Evolutionary conservation across 306 rosid genomes (phyloP).

Genomic region (Vicia sativa): DNA sequence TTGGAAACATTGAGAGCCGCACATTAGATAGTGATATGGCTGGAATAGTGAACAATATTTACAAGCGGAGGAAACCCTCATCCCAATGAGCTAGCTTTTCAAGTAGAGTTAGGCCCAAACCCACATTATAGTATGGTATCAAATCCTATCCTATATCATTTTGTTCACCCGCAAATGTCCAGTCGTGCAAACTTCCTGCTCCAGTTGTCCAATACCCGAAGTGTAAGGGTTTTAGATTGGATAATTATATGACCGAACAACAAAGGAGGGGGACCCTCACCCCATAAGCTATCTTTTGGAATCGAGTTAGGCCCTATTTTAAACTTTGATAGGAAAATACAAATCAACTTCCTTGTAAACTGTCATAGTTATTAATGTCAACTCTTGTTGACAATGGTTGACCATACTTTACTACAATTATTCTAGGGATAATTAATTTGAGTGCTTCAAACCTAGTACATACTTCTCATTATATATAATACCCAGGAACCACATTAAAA

Average conservation of each 20-base stretch:
- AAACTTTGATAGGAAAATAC: background rate
- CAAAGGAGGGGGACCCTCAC: background rate
- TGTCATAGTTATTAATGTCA: conserved; percentile 7
- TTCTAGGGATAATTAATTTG: too few relatives aligned
- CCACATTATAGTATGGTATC: background rate
- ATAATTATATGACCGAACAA: background rate
- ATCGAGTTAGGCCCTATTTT: background rate
- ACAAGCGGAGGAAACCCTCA: background rate
- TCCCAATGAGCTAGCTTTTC: background rate
- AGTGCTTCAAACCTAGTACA: too few relatives aligned
- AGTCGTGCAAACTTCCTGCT: background rate
- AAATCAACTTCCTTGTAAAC: conserved; percentile 3
- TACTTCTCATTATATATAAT: too few relatives aligned
- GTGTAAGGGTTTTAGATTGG: background rate
- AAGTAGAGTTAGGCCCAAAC: background rate
- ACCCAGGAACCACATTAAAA: too few relatives aligned
- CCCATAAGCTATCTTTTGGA: background rate
- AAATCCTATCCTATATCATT: background rate
- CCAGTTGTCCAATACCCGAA: background rate
- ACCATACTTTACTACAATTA: background rate
- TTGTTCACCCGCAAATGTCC: background rate
- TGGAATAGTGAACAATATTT: background rate
- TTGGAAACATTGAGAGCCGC: conserved; percentile 12
- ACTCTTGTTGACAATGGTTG: conserved; percentile 16
- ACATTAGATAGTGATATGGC: background rate